phyloP scores from a whole-genome alignment of 176 grass and related monocot species.

The Themeda triandra region DNA sequence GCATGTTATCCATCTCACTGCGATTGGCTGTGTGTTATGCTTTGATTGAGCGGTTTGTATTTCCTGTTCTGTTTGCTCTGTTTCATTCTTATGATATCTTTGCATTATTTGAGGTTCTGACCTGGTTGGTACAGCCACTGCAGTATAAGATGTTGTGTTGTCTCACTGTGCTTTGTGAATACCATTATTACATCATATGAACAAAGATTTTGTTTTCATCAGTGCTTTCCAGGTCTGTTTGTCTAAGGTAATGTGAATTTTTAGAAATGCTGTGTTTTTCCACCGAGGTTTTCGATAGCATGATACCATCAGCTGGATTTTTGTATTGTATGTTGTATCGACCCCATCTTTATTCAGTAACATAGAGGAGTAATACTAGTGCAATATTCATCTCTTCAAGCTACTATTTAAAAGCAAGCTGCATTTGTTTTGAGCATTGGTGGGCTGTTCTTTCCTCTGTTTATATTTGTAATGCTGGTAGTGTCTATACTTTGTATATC shows the following conservation, averaged over 20 bases:
- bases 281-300: not conserved
- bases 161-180: not conserved
- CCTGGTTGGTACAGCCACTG: not conserved
- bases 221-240: not conserved
- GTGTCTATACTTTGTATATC: not conserved
- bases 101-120: not conserved
- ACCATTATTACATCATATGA: not conserved
- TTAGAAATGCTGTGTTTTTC: not conserved
- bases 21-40: not conserved
- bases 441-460: not conserved
- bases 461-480: not conserved
- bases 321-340: too few relatives aligned
- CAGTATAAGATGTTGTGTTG: not conserved
- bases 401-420: not conserved
- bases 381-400: not conserved
- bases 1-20: not conserved
- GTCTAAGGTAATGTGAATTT: not conserved
- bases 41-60: not conserved
- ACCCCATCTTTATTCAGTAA: too few relatives aligned
- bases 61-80: not conserved
- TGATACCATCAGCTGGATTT: too few relatives aligned
- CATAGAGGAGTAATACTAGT: too few relatives aligned
- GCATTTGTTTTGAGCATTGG: not conserved
- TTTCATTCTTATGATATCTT: not conserved
- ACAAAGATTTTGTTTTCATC: not conserved